These are phyloP conservation scores for Luvunga scandens DNA, from an alignment of 345 rosid genomes.

Conservation along the genomic window DNA sequence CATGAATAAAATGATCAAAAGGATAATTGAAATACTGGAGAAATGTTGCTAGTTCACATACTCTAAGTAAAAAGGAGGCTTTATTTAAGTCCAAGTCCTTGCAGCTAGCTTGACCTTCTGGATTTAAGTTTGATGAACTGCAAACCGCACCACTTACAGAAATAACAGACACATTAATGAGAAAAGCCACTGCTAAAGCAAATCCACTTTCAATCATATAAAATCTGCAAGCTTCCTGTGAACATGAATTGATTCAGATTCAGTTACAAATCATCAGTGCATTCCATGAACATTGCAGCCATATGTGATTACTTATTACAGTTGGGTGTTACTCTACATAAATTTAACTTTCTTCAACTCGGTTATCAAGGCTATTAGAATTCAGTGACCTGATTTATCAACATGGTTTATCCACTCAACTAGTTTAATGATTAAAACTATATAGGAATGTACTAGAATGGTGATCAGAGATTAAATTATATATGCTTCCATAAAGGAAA, in stretches of 20 bases:
- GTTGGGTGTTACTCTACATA: not conserved
- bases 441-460: not conserved
- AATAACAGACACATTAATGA: slow-evolving; percentile 83
- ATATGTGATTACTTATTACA: not conserved
- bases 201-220: slow-evolving; percentile 86
- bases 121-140: slow-evolving; percentile 53
- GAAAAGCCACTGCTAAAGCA: slow-evolving; percentile 79
- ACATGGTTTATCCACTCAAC: not conserved
- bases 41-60: slow-evolving; percentile 27
- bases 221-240: slow-evolving; percentile 89
- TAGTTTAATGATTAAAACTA: no score
- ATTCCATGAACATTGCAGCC: slow-evolving; percentile 2
- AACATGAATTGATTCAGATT: slow-evolving; percentile 19
- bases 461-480: not conserved
- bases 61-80: slow-evolving; percentile 87
- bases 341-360: not conserved
- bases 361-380: not conserved
- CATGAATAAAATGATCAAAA: not conserved
- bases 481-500: not conserved
- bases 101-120: slow-evolving; percentile 61
- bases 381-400: not conserved
- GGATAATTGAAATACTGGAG: not conserved
- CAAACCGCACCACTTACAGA: slow-evolving; percentile 94
- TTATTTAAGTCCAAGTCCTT: slow-evolving; percentile 80
- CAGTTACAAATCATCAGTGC: slow-evolving; percentile 3